Base-by-base conservation (phyloP, 2,329 filamentous ascomycete species). In the Blastomyces parvus region DNA sequence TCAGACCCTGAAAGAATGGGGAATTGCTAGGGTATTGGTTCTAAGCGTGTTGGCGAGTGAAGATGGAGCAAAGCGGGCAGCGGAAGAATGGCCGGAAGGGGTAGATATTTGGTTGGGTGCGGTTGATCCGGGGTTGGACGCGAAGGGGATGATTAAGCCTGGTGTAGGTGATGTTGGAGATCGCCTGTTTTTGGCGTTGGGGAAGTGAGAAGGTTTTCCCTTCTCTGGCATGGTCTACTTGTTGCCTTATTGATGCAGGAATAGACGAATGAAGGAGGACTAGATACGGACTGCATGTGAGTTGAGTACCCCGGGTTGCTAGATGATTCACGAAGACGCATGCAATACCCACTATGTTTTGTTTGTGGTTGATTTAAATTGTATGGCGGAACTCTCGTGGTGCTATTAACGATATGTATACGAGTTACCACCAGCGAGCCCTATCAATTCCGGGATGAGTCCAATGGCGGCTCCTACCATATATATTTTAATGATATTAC, bases 161-260 rank as follows among this genome's bases (percentile, higher is more conserved):
- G 93, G 93, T 0, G 71, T 97, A 67, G 93, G 92, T 1, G 93
- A 97, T 77, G 87, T 97, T 63, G 93, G 93, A 0, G 93, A 97
- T 77, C 81, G 93, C 59, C 75, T 97, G 76, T 97, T 93, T 77
- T 79, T 95, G 78, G 96, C 92, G 0, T 83, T 93, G 74, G 92
- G 91, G 27, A 96, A 96, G 75, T 95, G 73, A 59, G 73, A 56
- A 17, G 6, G 25, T 2, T 36, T 59, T 11, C 33, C 33, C 11
- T 11, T 42, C 7, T 17, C 9, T 8, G 13, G 57, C n/a, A 22
- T 27, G 42, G 8, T 48, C 25, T 33, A 9, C 22, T 36, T 33
- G 42, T 48, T 59, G 33, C 8, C 8, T 11, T 25, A 53, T 6
- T 36, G 36, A 42, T 17, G 17, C 25, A 25, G 57, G 56, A 9